Evolutionary conservation across 2,329 filamentous ascomycete species (phyloP).

Genomic region (Aureobasidium vineae): DNA sequence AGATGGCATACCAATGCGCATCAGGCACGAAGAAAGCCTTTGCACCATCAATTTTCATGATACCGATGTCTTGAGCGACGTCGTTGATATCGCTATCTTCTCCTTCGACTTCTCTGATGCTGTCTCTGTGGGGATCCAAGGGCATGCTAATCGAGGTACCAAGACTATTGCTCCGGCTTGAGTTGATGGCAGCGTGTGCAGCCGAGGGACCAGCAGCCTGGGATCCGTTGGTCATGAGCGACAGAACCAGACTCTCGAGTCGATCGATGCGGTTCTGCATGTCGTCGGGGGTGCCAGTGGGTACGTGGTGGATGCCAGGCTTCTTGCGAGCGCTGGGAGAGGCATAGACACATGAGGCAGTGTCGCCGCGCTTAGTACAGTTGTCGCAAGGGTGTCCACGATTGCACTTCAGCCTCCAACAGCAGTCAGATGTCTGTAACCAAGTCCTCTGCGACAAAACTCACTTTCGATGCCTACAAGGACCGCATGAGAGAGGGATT

Average conservation of each 20-base stretch:
- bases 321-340: constrained; percentile 68
- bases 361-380: constrained; percentile 83
- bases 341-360: constrained; percentile 80
- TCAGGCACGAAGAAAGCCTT: constrained; percentile 51
- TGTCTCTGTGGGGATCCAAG: constrained; percentile 53
- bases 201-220: constrained; percentile 56
- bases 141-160: constrained; percentile 35
- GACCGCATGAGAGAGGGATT: constrained; percentile 85
- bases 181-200: constrained; percentile 56
- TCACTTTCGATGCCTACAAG: constrained; percentile 89
- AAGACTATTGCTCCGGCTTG: constrained; percentile 43
- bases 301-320: constrained; percentile 43
- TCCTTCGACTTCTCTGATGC: constrained; percentile 51
- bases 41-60: constrained; percentile 55
- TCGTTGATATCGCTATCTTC: constrained; percentile 61
- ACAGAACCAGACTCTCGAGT: constrained; percentile 86
- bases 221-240: constrained; percentile 87
- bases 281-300: constrained; percentile 70
- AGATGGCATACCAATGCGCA: constrained; percentile 54
- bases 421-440: constrained; percentile 40
- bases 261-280: constrained; percentile 99
- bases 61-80: constrained; percentile 51
- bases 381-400: constrained; percentile 89
- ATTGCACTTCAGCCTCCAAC: constrained; percentile 79
- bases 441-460: constrained; percentile 32